Evolutionary conservation across 305 asterid species (phyloP).

Genomic region (Solanum hybrid): DNA sequence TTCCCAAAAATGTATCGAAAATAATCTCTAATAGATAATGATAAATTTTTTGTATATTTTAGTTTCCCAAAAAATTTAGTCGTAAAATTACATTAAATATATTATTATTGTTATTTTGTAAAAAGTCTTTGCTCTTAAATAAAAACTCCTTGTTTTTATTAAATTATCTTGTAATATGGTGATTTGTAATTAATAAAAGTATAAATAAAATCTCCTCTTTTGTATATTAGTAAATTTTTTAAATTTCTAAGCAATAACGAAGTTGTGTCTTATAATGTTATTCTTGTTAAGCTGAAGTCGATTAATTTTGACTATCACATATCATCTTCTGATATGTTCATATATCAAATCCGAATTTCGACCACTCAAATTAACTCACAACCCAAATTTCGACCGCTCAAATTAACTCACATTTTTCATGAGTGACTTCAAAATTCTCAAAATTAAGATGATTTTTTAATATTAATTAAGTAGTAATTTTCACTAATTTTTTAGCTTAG

Average conservation of each 20-base stretch:
- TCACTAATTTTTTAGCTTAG: not conserved
- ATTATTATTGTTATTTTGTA: not conserved
- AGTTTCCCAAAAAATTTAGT: not conserved
- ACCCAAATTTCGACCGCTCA: not conserved
- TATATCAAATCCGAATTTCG: not conserved
- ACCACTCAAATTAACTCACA: not conserved
- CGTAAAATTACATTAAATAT: not conserved
- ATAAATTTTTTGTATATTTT: not conserved
- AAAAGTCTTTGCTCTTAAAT: not conserved
- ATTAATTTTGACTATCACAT: not conserved
- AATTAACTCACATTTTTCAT: not conserved
- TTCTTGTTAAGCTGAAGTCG: not conserved
- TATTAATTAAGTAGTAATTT: not conserved
- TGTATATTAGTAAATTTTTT: not conserved
- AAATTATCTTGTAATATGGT: not conserved
- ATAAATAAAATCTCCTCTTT: not conserved
- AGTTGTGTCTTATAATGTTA: not conserved
- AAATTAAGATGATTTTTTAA: not conserved
- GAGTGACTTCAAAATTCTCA: not conserved
- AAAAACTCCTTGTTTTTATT: not conserved
- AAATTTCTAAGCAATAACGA: not conserved
- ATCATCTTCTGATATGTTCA: not conserved
- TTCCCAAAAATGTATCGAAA: too few relatives aligned
- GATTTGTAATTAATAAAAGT: not conserved
- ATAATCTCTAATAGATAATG: too few relatives aligned